A percentile compares a stretch with the other conserved stretches of the same genome.
Conservation (phyloP, 2,329 filamentous ascomycete species). For the Aspergillus tubingensis region DNA sequence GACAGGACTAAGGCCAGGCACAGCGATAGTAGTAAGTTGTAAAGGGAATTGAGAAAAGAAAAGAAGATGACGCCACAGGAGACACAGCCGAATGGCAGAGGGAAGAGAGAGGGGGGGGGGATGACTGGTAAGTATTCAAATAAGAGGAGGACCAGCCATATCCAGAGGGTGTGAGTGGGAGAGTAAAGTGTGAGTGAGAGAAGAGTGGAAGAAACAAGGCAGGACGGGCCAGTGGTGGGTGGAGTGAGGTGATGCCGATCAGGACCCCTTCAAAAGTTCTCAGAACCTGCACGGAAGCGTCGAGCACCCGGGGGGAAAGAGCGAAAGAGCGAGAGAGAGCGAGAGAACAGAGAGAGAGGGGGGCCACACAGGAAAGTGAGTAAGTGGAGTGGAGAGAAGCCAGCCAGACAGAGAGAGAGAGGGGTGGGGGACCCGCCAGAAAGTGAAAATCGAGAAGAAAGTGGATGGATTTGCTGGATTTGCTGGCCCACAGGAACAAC, state of each 20-base stretch:
- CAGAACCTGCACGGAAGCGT: conserved; percentile 21
- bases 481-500: conserved; percentile 14
- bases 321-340: neutral
- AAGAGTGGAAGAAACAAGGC: neutral
- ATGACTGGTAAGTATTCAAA: conserved; percentile 4
- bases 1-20: neutral
- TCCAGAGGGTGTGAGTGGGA: neutral
- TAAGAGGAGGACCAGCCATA: conserved; percentile 1
- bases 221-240: conserved; percentile 2
- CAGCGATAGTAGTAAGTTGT: neutral
- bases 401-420: too few species aligned
- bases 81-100: neutral
- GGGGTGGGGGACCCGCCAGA: neutral
- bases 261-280: conserved; percentile 14
- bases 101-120: neutral
- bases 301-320: conserved; percentile 12
- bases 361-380: neutral
- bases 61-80: conserved; percentile 6
- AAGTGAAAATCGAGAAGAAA: neutral
- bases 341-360: neutral
- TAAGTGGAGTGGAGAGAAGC: neutral
- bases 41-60: conserved; percentile 1
- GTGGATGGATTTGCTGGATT: neutral
- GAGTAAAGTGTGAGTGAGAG: neutral
- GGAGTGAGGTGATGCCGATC: conserved; percentile 14